phyloP scores from a whole-genome alignment of 768 basidiomycete genomes.

The Hypsizygus marmoreus region DNA sequence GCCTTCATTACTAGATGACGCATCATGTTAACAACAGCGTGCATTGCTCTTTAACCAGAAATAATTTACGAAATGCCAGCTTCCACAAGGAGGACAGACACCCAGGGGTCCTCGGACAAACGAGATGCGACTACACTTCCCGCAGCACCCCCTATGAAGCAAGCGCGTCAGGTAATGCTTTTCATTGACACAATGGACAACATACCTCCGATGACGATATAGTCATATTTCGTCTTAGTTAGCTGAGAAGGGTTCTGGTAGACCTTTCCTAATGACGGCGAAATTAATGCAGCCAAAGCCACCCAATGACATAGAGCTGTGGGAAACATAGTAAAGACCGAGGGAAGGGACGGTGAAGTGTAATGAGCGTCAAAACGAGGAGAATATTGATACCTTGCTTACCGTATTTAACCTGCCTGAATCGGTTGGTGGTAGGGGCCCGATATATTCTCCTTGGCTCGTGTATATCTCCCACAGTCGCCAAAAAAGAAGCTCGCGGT shows the following conservation, averaged over 20 bases:
- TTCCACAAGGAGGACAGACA: no score
- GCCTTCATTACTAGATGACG: constrained; percentile 4
- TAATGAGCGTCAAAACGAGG: no score
- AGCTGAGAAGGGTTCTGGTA: constrained; percentile 8
- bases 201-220: constrained; percentile 11
- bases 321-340: constrained; percentile 5
- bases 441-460: no score
- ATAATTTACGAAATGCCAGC: constrained; percentile 18
- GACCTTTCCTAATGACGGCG: constrained; percentile 4
- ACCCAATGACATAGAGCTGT: constrained; percentile 6
- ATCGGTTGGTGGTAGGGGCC: no score
- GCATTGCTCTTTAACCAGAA: no score
- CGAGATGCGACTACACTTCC: constrained; percentile 24
- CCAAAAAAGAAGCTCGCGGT: no score
- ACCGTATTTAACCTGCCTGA: no score
- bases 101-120: constrained; percentile 20
- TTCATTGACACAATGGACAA: not conserved
- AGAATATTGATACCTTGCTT: no score
- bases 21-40: not conserved
- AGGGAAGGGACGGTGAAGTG: no score
- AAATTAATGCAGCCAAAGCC: constrained; percentile 1
- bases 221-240: constrained; percentile 9
- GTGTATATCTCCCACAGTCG: no score
- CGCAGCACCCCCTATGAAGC: constrained; percentile 18
- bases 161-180: not conserved